Conservation (phyloP, 2,329 filamentous ascomycete species). For the Colletotrichum phormii region DNA sequence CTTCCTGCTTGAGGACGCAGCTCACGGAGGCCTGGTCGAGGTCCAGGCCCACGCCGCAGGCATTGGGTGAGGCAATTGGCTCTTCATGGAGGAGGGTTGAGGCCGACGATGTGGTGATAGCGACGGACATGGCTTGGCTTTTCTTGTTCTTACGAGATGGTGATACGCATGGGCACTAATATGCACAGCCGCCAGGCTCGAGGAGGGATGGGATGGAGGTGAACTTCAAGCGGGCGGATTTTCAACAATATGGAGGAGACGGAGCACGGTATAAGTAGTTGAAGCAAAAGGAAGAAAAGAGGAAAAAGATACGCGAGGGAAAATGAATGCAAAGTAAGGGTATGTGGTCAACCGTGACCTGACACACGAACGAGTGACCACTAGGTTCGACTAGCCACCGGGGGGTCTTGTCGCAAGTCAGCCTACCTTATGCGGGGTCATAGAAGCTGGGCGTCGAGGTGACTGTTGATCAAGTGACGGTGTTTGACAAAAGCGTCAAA, state of each 20-base stretch:
- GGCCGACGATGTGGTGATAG: slow-evolving; percentile 29
- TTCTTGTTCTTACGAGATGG: slow-evolving; percentile 1
- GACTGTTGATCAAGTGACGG: slow-evolving; percentile 32
- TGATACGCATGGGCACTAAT: slow-evolving; percentile 36
- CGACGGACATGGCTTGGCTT: slow-evolving; percentile 33
- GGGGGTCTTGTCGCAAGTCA: slow-evolving; percentile 23
- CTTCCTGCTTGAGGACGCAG: slow-evolving; percentile 56
- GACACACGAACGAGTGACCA: slow-evolving; percentile 30
- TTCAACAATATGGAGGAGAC: neutral
- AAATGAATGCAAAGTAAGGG: neutral
- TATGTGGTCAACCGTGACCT: slow-evolving; percentile 28
- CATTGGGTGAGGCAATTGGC: slow-evolving; percentile 14
- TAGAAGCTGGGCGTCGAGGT: slow-evolving; percentile 13
- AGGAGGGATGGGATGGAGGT: neutral
- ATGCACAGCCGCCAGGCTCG: slow-evolving; percentile 32
- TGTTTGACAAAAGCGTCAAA: slow-evolving; percentile 26
- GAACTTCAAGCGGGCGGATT: neutral
- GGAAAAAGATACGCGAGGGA: neutral
- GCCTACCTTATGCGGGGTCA: slow-evolving; percentile 31
- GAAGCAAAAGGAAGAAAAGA: neutral
- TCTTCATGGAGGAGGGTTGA: slow-evolving; percentile 26
- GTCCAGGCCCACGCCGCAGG: slow-evolving; percentile 39
- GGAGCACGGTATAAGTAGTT: slow-evolving; percentile 1
- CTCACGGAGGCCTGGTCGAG: slow-evolving; percentile 51
- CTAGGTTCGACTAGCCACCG: slow-evolving; percentile 25